Base-by-base conservation (phyloP, 2,329 filamentous ascomycete species). In the Chalaropsis ovoidea region DNA sequence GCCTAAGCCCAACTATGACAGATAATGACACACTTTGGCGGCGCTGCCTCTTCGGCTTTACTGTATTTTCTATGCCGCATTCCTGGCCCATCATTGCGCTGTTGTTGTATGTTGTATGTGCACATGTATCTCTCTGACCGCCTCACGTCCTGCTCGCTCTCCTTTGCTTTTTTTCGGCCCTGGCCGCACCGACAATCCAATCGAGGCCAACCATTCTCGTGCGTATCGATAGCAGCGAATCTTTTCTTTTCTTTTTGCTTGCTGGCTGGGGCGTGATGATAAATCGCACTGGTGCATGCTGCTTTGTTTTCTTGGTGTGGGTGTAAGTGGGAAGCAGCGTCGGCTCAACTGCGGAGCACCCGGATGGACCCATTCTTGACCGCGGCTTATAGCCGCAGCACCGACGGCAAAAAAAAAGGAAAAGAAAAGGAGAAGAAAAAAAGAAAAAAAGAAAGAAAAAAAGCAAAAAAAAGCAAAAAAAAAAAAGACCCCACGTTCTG, bases 311-410 rank as follows among this genome's bases (percentile, higher is more conserved):
- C 15, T n/a, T n/a, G n/a, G 43, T 17, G 43, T 47, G 43, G 43
- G 8, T 47, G 43, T 47, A 47, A 17, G 43, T 17, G 13, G 15
- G 15, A 47, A n/a, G 4, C 10, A 58, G 31, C 31, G 24, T 39
- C 27, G 61, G 43, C 61, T n/a, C 61, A 63, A 63, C 43, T 63
- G 24, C 43, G 61, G 61, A 63, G 61, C 61, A 63, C 61, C 43
- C 61, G 61, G 61, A 52, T 63, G 24, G 24, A 35, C 31, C 61
- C 43, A 49, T 63, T 63, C 41, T 22, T 31, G 61, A 58, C 54
- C 54, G 27, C 31, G 22, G 61, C 61, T 52, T 62, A 47, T 52
- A 15, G 10, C 47, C 31, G 27, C 24, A n/a, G 54, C 24, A 13
- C 52, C 52, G 24, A 56, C 31, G 24, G 52, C 13, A 49, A 49